phyloP scores from a whole-genome alignment of 1,284 basidiomycete genomes.

The Mycosarcoma mackinlayi region DNA sequence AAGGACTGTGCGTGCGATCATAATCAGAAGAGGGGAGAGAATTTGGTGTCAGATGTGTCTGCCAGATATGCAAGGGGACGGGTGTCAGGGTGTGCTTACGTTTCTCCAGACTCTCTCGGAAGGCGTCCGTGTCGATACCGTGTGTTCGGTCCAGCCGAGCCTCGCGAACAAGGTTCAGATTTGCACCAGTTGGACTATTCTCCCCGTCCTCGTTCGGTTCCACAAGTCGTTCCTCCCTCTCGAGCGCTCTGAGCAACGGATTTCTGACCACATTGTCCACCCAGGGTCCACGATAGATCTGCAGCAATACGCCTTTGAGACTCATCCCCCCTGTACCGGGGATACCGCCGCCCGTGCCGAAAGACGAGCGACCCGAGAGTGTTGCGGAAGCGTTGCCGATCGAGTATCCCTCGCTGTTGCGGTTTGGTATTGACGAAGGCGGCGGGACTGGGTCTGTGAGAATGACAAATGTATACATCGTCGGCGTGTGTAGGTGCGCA shows the following conservation, averaged over 20 bases:
- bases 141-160: constrained; percentile 25
- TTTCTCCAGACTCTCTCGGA: constrained; percentile 52
- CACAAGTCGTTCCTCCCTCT: constrained; percentile 46
- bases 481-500: constrained; percentile 89
- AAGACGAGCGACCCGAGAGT: constrained; percentile 27
- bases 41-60: constrained; percentile 1
- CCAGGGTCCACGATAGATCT: constrained; percentile 91
- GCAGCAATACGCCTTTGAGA: constrained; percentile 82
- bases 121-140: constrained; percentile 59
- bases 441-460: constrained; percentile 83
- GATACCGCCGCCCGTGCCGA: constrained; percentile 55
- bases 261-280: constrained; percentile 92
- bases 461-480: constrained; percentile 95
- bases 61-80: too few relatives aligned
- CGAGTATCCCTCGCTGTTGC: constrained; percentile 39
- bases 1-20: constrained; percentile 27
- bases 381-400: constrained; percentile 36
- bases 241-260: constrained; percentile 75
- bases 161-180: constrained; percentile 14
- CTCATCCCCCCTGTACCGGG: constrained; percentile 65
- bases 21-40: background rate
- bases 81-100: constrained; percentile 24
- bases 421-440: constrained; percentile 46
- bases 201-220: constrained; percentile 21
- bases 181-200: constrained; percentile 7